These are phyloP conservation scores for Penicillium subrubescens DNA, from an alignment of 495 filamentous ascomycete genomes.

Conservation along the genomic window DNA sequence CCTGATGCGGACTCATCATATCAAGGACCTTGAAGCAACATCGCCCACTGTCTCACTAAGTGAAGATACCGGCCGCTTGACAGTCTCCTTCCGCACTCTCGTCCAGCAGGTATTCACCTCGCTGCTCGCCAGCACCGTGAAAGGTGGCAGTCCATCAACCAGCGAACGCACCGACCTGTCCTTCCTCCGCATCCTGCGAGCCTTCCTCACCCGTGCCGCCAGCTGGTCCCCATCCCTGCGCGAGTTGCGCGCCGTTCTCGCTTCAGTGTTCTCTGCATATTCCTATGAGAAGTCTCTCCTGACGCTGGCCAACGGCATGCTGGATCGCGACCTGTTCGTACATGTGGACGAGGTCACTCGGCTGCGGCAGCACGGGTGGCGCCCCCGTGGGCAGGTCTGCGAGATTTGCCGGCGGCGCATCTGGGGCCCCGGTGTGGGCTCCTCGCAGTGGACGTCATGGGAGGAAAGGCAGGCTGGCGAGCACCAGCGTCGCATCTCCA, in stretches of 20 bases:
- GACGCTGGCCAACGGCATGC: constrained; percentile 76
- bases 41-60: constrained; percentile 12
- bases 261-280: constrained; percentile 91
- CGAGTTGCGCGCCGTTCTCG: constrained; percentile 81
- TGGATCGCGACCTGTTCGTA: constrained; percentile 88
- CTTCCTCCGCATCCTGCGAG: constrained; percentile 86
- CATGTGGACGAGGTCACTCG: constrained; percentile 74
- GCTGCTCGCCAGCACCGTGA: constrained; percentile 69
- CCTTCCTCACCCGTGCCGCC: constrained; percentile 84
- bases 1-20: constrained; percentile 32
- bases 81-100: constrained; percentile 66
- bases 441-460: constrained; percentile 80
- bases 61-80: constrained; percentile 47
- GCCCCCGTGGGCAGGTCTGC: constrained; percentile 80
- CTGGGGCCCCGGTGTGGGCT: constrained; percentile 87
- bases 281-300: constrained; percentile 90
- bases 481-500: constrained; percentile 37
- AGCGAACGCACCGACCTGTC: constrained; percentile 61
- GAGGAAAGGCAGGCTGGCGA: constrained; percentile 59
- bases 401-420: constrained; percentile 80
- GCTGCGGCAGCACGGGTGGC: constrained; percentile 86
- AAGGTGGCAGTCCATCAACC: constrained; percentile 35
- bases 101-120: constrained; percentile 92
- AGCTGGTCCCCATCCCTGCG: constrained; percentile 80
- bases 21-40: constrained; percentile 16